Percentiles rank a stretch among this genome's conserved stretches.
These are phyloP conservation scores for Ceratocystiopsis minuta DNA, from an alignment of 2,329 filamentous ascomycete species.

Conservation along the genomic window DNA sequence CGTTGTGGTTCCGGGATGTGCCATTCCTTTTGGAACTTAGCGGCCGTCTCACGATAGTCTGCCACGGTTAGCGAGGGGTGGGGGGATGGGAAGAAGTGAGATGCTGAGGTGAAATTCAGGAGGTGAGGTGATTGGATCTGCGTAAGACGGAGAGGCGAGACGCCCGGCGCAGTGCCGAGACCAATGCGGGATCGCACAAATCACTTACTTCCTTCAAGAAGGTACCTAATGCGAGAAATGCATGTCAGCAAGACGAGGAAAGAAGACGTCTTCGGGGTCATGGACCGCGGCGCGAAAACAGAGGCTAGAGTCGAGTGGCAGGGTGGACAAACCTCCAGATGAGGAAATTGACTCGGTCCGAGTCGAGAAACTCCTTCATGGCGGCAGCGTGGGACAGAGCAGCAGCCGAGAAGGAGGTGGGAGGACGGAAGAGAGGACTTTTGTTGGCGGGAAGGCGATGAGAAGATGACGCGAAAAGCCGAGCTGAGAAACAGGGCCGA, in stretches of 20 bases:
- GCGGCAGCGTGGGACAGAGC: conserved; percentile 9
- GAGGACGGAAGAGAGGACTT: neutral
- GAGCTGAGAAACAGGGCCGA: neutral
- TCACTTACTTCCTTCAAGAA: conserved; percentile 44
- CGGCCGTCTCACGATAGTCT: conserved; percentile 51
- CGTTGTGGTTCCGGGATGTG: conserved; percentile 42
- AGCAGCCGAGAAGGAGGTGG: neutral
- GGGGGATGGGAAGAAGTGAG: neutral
- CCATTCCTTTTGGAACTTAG: conserved; percentile 53
- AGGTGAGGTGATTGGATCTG: too few relatives aligned
- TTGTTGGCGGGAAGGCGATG: neutral
- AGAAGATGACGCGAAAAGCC: neutral
- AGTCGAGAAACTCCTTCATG: conserved; percentile 48
- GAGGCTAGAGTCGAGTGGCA: too few relatives aligned
- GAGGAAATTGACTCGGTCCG: conserved; percentile 51
- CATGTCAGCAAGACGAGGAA: conserved; percentile 3
- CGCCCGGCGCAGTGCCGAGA: too few relatives aligned
- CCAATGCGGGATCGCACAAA: neutral
- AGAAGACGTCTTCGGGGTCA: neutral
- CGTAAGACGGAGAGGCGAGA: too few relatives aligned
- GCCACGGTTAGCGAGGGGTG: conserved; percentile 5
- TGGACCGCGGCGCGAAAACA: neutral
- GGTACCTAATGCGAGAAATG: conserved; percentile 29
- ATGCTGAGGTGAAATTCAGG: too few relatives aligned
- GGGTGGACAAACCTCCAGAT: conserved; percentile 38